A percentile compares a stretch with the other conserved stretches of the same genome.
phyloP scores from a whole-genome alignment of 2,329 filamentous ascomycete species.

The Paecilomyces fulvus region DNA sequence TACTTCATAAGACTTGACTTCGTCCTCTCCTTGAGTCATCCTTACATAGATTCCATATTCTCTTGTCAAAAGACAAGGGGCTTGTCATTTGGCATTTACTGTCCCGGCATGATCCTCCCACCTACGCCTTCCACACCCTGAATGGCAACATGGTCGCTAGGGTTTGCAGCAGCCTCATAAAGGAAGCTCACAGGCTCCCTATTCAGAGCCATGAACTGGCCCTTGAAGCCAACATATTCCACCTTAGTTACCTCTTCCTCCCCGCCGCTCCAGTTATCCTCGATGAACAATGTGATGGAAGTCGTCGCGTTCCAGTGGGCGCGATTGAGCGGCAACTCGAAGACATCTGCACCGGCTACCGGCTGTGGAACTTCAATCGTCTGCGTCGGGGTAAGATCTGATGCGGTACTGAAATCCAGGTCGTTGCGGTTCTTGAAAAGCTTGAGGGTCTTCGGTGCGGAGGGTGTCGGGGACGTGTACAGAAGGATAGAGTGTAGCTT shows the following conservation, averaged over 20 bases:
- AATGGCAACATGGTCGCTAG: slow-evolving; percentile 62
- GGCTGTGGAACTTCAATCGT: slow-evolving; percentile 69
- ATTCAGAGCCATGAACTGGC: slow-evolving; percentile 83
- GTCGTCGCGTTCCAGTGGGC: slow-evolving; percentile 82
- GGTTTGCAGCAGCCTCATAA: slow-evolving; percentile 92
- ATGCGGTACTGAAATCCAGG: slow-evolving; percentile 72
- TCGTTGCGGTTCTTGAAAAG: slow-evolving; percentile 81
- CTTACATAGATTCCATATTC: background rate
- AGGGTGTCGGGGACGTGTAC: slow-evolving; percentile 62
- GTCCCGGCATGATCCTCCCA: slow-evolving; percentile 33
- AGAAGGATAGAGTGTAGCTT: slow-evolving; percentile 85
- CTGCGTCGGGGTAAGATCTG: slow-evolving; percentile 64
- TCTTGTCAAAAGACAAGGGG: background rate
- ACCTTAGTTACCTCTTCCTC: slow-evolving; percentile 73
- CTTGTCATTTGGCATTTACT: slow-evolving; percentile 17
- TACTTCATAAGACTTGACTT: background rate
- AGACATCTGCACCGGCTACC: slow-evolving; percentile 51
- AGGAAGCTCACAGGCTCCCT: slow-evolving; percentile 75
- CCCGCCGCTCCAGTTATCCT: slow-evolving; percentile 77
- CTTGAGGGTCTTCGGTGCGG: slow-evolving; percentile 73
- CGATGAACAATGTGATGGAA: slow-evolving; percentile 74
- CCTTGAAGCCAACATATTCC: slow-evolving; percentile 83
- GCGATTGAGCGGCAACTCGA: slow-evolving; percentile 82
- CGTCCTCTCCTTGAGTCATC: background rate
- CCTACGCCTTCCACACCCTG: slow-evolving; percentile 34